Percentiles rank a stretch among this genome's conserved stretches.
Conservation (phyloP, 2,329 filamentous ascomycete genomes). For the Ophiocordyceps australis region DNA sequence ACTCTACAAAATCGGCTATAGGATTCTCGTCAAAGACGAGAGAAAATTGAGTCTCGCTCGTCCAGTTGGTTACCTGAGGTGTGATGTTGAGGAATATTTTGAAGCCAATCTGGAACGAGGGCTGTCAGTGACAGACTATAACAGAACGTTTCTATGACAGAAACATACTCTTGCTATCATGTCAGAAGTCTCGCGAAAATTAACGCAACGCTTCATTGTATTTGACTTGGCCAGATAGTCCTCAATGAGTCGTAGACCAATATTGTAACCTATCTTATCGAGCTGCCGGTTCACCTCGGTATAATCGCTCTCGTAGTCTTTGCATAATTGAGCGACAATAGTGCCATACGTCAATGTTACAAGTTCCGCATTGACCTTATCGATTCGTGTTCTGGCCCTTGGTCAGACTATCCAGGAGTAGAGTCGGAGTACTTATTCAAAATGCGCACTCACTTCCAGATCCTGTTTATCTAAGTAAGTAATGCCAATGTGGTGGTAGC, state of each 20-base stretch:
- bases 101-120: slow-evolving; percentile 65
- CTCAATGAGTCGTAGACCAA: slow-evolving; percentile 86
- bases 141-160: not conserved
- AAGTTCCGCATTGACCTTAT: slow-evolving; percentile 95
- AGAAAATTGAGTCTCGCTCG: slow-evolving; percentile 90
- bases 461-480: slow-evolving; percentile 44
- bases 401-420: slow-evolving; percentile 9
- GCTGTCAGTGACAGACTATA: slow-evolving; percentile 4
- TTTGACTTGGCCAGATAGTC: slow-evolving; percentile 95
- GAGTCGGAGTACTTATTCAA: not conserved
- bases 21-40: slow-evolving; percentile 95
- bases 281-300: slow-evolving; percentile 92
- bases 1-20: slow-evolving; percentile 88
- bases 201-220: slow-evolving; percentile 71
- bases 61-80: slow-evolving; percentile 88
- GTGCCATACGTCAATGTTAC: slow-evolving; percentile 96
- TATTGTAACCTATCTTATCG: slow-evolving; percentile 99
- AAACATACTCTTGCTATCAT: slow-evolving; percentile 77
- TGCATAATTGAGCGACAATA: slow-evolving; percentile 89
- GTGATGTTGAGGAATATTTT: slow-evolving; percentile 98
- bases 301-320: slow-evolving; percentile 91
- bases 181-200: slow-evolving; percentile 91
- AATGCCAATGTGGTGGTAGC: too few relatives aligned
- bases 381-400: slow-evolving; percentile 60
- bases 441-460: slow-evolving; percentile 64